Base-by-base conservation (phyloP, 1,284 basidiomycete genomes). In the Taiwanofungus camphoratus region DNA sequence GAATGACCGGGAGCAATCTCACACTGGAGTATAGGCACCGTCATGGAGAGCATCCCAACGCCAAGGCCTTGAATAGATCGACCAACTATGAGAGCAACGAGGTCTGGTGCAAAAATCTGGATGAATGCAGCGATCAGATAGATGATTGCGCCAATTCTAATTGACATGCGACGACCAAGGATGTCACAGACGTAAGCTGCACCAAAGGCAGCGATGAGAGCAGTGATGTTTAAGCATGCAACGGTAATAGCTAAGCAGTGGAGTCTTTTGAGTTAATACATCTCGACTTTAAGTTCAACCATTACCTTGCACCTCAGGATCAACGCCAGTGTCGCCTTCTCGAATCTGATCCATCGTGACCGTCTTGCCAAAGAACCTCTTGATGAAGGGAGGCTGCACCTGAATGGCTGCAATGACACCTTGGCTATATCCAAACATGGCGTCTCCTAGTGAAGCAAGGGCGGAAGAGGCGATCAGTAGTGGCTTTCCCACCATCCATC, bases 351-450 rank as follows among this genome's bases (percentile, higher is more conserved):
- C 56, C 46, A 71, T 48, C 2, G 70, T 70, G 11, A 75, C 65
- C 24, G 60, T 53, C 41, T 48, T 61, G 5, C 69, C 67, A 41
- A 71, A 77, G 66, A 77, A 73, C 12, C 68, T 60, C 13, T 62
- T 56, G 42, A 76, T 69, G 53, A 76, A 77, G 5, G 68, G 67
- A 3, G 74, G 74, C 47, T 76, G 74, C 33, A 77, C 69, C 37
- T 76, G 73, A 15, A 71, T 64, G 2, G 71, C 62, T 4, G 73
- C 73, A 27, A 75, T 74, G 49, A 71, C 68, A 2, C 75, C 75
- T 52, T 76, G 74, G 32, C 70, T 68, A 46, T 76, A 77, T 2
- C 75, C 75, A 47, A 77, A 74, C 65, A 76, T 71, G 4, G 73
- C 74, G 49, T 77, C 74, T 37, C 74, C 75, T 44, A 77, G 64